Conservation (phyloP, 2,329 filamentous ascomycete genomes). For the Fusarium sp. region DNA sequence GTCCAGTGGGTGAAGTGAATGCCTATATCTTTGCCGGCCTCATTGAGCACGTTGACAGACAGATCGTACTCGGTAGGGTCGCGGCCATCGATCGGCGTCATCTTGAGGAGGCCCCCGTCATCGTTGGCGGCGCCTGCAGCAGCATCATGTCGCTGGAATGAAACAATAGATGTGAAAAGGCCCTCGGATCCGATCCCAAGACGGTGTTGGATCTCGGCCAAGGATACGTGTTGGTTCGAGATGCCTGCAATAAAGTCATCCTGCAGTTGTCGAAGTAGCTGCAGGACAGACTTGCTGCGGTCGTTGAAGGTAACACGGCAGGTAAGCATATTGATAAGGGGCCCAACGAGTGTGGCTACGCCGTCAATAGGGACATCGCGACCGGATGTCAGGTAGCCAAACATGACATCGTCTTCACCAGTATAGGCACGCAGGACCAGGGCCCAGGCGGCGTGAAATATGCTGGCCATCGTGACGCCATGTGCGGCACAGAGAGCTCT, state of each 20-base stretch:
- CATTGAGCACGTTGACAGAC: slow-evolving; percentile 1
- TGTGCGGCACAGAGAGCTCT: background rate
- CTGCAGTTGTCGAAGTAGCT: background rate
- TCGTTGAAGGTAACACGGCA: background rate
- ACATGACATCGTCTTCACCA: background rate
- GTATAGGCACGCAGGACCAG: background rate
- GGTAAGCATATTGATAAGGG: background rate
- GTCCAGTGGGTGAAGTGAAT: slow-evolving; percentile 2
- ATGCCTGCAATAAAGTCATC: background rate
- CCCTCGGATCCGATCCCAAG: background rate
- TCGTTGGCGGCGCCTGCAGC: background rate
- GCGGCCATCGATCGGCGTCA: background rate
- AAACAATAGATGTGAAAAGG: background rate
- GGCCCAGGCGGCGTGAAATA: slow-evolving; percentile 2
- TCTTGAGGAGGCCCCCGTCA: background rate
- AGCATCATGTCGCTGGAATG: slow-evolving; percentile 1
- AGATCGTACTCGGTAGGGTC: slow-evolving; percentile 1
- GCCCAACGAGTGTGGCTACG: background rate
- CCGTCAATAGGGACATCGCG: background rate
- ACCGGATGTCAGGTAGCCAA: background rate
- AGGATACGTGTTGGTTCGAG: background rate
- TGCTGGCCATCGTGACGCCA: background rate
- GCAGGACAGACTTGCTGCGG: background rate
- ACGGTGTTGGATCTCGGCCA: background rate
- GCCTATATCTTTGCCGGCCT: background rate